phyloP scores from a whole-genome alignment of 1,139 yeast genomes.

The Ogataea hybrid region DNA sequence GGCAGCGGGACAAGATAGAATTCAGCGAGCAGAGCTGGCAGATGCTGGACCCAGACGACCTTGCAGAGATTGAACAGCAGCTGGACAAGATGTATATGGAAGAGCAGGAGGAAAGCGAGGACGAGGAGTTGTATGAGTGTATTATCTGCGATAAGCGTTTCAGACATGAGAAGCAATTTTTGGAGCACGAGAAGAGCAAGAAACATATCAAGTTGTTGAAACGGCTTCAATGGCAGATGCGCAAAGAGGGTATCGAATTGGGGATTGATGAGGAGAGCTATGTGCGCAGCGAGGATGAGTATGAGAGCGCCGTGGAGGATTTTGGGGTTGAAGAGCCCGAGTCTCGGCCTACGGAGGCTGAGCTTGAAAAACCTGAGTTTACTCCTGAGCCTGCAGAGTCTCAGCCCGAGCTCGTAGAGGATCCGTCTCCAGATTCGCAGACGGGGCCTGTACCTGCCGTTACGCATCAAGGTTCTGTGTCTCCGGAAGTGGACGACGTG shows the following conservation, averaged over 20 bases:
- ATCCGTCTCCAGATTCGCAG: too few relatives aligned
- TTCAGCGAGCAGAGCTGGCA: slow-evolving; percentile 87
- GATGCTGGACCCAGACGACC: slow-evolving; percentile 55
- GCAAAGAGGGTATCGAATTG: slow-evolving; percentile 72
- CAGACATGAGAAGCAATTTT: slow-evolving; percentile 75
- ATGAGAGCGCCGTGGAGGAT: slow-evolving; percentile 26
- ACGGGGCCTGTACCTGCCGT: too few relatives aligned
- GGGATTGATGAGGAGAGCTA: slow-evolving; percentile 50
- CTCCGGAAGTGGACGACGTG: slow-evolving; percentile 8
- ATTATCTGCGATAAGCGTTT: slow-evolving; percentile 80
- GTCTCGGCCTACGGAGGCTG: too few relatives aligned
- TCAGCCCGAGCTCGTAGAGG: too few relatives aligned
- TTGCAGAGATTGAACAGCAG: slow-evolving; percentile 61
- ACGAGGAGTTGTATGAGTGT: slow-evolving; percentile 52
- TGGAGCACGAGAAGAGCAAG: slow-evolving; percentile 73
- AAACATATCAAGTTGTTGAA: slow-evolving; percentile 71
- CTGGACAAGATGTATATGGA: slow-evolving; percentile 42
- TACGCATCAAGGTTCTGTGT: slow-evolving; percentile 2
- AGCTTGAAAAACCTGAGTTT: too few relatives aligned
- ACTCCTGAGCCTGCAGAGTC: slow-evolving; percentile 34
- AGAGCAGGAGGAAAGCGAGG: slow-evolving; percentile 27
- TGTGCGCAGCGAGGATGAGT: slow-evolving; percentile 32
- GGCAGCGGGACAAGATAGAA: slow-evolving; percentile 29
- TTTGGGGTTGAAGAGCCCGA: too few relatives aligned
- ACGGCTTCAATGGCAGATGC: slow-evolving; percentile 74